These are phyloP conservation scores for Cladosporium oxysporum DNA, from an alignment of 2,329 filamentous ascomycete species.

Conservation along the genomic window DNA sequence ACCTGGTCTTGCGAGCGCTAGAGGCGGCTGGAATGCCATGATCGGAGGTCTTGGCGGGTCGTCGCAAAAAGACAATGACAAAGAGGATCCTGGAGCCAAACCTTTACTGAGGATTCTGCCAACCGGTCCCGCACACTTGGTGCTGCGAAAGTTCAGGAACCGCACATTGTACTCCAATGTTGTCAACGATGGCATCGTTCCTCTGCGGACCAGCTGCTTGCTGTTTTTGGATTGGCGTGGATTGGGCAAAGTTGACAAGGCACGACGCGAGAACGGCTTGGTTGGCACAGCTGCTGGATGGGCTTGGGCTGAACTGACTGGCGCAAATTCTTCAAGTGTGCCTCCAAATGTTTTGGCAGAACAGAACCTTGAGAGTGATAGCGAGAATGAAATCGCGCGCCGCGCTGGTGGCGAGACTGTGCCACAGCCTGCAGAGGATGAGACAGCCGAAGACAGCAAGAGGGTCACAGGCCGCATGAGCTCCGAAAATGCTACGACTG, in stretches of 20 bases:
- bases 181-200: slow-evolving; percentile 96
- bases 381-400: slow-evolving; percentile 32
- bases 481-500: slow-evolving; percentile 48
- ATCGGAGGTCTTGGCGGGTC: slow-evolving; percentile 72
- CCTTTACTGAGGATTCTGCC: slow-evolving; percentile 85
- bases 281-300: slow-evolving; percentile 92
- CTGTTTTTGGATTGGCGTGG: slow-evolving; percentile 97
- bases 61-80: slow-evolving; percentile 42
- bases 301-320: slow-evolving; percentile 90
- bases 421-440: slow-evolving; percentile 68
- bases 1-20: slow-evolving; percentile 76
- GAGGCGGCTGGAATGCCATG: slow-evolving; percentile 85
- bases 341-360: slow-evolving; percentile 31
- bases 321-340: slow-evolving; percentile 62
- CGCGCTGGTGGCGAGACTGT: slow-evolving; percentile 48
- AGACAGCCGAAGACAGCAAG: slow-evolving; percentile 62
- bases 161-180: slow-evolving; percentile 95
- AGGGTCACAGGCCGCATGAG: slow-evolving; percentile 30
- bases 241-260: slow-evolving; percentile 89
- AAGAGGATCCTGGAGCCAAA: slow-evolving; percentile 77
- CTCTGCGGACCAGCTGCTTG: slow-evolving; percentile 90
- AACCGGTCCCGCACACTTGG: slow-evolving; percentile 85
- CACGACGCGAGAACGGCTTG: slow-evolving; percentile 83
- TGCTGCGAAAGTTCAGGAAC: slow-evolving; percentile 84
- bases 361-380: slow-evolving; percentile 27